Evolutionary conservation across 768 basidiomycete genomes (phyloP).

Genomic region (Collybiopsis luxurians): DNA sequence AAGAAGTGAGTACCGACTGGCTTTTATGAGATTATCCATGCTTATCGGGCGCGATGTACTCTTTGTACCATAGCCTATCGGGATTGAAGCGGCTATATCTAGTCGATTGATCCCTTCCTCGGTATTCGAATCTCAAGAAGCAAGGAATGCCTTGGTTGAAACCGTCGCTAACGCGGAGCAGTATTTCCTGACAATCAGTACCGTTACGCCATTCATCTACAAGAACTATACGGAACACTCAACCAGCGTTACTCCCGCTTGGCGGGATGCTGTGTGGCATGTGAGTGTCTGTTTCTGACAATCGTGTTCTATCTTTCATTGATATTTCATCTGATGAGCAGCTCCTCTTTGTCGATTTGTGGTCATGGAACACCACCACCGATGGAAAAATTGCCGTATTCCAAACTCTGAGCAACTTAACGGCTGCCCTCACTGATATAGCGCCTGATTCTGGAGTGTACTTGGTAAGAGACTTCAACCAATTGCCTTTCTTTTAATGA

Average conservation of each 20-base stretch:
- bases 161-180: background rate
- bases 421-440: background rate
- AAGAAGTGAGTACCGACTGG: conserved; percentile 15
- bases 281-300: conserved; percentile 13
- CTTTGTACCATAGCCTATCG: background rate
- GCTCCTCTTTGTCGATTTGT: background rate
- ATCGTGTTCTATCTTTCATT: background rate
- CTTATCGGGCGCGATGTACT: background rate
- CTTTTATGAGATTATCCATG: conserved; percentile 7
- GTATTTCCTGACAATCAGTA: background rate
- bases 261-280: conserved; percentile 19
- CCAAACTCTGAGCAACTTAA: background rate
- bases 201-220: conserved; percentile 9
- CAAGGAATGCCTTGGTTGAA: background rate
- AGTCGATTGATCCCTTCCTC: background rate
- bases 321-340: background rate
- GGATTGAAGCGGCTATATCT: background rate
- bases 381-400: background rate
- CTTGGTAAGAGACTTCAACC: background rate
- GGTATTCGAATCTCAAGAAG: background rate
- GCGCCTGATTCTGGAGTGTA: background rate
- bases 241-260: conserved; percentile 15
- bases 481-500: background rate
- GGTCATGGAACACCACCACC: background rate
- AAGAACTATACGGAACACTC: conserved; percentile 9